Percentiles rank a stretch among this genome's conserved stretches.
These are phyloP conservation scores for Penicillium flavigenum DNA, from an alignment of 495 filamentous ascomycete genomes.

Conservation along the genomic window DNA sequence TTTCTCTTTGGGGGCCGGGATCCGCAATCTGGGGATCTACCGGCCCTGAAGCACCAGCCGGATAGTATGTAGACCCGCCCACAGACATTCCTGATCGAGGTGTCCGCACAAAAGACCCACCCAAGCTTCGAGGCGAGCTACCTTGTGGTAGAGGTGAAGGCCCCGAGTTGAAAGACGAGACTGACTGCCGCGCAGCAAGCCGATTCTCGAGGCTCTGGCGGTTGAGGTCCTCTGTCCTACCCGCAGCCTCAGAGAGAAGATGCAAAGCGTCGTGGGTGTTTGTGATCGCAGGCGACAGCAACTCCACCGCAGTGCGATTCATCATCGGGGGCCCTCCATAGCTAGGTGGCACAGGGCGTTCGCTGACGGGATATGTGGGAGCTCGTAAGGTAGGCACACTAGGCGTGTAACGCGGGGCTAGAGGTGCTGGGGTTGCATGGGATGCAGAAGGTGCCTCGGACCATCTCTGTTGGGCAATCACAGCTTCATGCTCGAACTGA, in stretches of 20 bases:
- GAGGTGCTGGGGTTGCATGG: conserved; percentile 2
- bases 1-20: conserved; percentile 29
- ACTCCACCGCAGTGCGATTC: conserved; percentile 53
- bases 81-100: conserved; percentile 34
- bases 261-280: conserved; percentile 61
- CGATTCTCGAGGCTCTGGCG: conserved; percentile 43
- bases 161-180: conserved; percentile 45
- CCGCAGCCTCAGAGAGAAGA: conserved; percentile 58
- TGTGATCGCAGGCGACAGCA: conserved; percentile 58
- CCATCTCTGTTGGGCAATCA: conserved; percentile 36
- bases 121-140: conserved; percentile 39
- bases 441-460: conserved; percentile 25
- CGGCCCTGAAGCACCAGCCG: conserved; percentile 26
- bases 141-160: conserved; percentile 43
- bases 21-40: conserved; percentile 36
- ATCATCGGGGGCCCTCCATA: conserved; percentile 50
- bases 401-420: conserved; percentile 28
- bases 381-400: conserved; percentile 28
- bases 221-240: conserved; percentile 51
- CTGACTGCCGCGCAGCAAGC: conserved; percentile 40
- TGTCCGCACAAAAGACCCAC: conserved; percentile 39
- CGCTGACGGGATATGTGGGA: conserved; percentile 30
- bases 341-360: conserved; percentile 26
- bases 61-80: conserved; percentile 32
- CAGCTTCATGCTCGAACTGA: conserved; percentile 28